A percentile compares a stretch with the other conserved stretches of the same genome.
These are phyloP conservation scores for Beauveria australis DNA, from an alignment of 2,329 filamentous ascomycete genomes.

Conservation along the genomic window DNA sequence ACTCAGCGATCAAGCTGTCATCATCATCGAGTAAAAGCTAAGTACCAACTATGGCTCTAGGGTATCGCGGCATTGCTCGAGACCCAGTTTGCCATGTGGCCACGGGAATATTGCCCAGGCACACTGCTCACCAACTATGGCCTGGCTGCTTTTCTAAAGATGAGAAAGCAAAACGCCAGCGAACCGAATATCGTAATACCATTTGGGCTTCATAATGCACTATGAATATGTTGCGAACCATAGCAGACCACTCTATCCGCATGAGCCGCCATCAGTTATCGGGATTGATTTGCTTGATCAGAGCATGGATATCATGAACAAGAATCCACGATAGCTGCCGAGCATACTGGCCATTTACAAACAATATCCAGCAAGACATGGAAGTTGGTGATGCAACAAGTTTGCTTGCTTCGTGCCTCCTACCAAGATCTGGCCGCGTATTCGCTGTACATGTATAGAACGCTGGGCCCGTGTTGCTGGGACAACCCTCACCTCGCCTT, in stretches of 20 bases:
- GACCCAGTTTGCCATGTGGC: neutral
- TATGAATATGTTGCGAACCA: neutral
- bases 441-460: neutral
- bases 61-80: neutral
- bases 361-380: too few relatives aligned
- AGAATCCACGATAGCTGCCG: neutral
- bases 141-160: too few relatives aligned
- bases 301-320: neutral
- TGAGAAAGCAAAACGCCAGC: too few relatives aligned
- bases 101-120: neutral
- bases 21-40: too few relatives aligned
- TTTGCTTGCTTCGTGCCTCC: too few relatives aligned
- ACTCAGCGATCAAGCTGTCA: too few relatives aligned
- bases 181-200: neutral
- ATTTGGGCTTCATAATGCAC: neutral
- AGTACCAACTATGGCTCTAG: neutral
- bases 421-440: neutral
- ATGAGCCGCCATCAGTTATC: neutral
- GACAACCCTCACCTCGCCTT: conserved; percentile 1
- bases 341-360: too few relatives aligned
- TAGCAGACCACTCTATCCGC: neutral
- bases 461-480: neutral
- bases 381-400: too few relatives aligned
- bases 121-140: too few relatives aligned
- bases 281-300: neutral